Percentiles rank a stretch among this genome's conserved stretches.
phyloP scores from a whole-genome alignment of 805 yeast genomes.

The Pichia occidentalis region DNA sequence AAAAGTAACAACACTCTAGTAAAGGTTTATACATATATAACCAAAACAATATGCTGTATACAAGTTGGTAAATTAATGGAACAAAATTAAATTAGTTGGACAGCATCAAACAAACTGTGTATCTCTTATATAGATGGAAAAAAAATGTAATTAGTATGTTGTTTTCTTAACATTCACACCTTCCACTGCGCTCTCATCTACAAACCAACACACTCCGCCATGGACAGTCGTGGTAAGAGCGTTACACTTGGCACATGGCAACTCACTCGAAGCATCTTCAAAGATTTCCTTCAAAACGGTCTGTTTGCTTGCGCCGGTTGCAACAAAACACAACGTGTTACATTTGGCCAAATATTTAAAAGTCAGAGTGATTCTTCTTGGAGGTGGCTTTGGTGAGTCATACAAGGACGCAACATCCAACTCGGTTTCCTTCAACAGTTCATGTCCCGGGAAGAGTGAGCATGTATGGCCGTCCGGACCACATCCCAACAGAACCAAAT shows the following conservation, averaged over 20 bases:
- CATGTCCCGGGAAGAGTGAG: constrained; percentile 84
- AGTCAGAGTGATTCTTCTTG: constrained; percentile 85
- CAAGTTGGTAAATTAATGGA: too few species aligned
- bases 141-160: constrained; percentile 1
- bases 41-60: too few species aligned
- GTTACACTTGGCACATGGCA: constrained; percentile 77
- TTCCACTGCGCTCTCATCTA: constrained; percentile 66
- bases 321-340: constrained; percentile 64
- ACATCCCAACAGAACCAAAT: constrained; percentile 75
- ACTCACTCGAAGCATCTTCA: constrained; percentile 33
- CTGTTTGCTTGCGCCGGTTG: constrained; percentile 84
- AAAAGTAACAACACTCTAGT: too few species aligned
- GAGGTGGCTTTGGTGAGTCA: constrained; percentile 92
- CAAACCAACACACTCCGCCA: constrained; percentile 69
- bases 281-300: constrained; percentile 66
- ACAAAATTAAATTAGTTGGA: too few species aligned
- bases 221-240: constrained; percentile 35
- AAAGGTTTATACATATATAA: too few species aligned
- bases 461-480: constrained; percentile 98
- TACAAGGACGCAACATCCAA: constrained; percentile 55
- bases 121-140: too few species aligned
- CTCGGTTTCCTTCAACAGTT: constrained; percentile 47
- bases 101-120: too few species aligned
- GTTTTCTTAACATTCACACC: constrained; percentile 39
- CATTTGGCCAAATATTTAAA: constrained; percentile 63